These are phyloP conservation scores for Yarrowia porcina DNA, from an alignment of 805 yeast species.

Conservation along the genomic window DNA sequence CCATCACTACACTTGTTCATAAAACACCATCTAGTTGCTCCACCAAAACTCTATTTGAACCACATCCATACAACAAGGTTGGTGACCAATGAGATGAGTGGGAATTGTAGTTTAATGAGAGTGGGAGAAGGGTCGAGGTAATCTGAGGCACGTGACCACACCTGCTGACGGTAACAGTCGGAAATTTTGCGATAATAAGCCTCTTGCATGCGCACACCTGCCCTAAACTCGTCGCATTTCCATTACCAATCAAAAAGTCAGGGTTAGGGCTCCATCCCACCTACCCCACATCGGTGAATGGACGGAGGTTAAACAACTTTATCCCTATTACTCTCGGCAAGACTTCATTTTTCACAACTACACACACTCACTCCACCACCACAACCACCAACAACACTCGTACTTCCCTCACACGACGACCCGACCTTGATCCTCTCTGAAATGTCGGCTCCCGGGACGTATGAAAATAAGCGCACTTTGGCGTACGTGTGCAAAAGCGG, in stretches of 20 bases:
- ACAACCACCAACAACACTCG: not conserved
- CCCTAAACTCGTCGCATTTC: not conserved
- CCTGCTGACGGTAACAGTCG: too few relatives aligned
- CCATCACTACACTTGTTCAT: not conserved
- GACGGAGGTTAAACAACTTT: conserved; percentile 17
- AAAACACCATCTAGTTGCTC: not conserved
- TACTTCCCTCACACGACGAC: too few relatives aligned
- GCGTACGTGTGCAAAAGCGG: conserved; percentile 84
- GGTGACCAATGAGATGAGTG: conserved; percentile 1
- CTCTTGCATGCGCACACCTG: too few relatives aligned
- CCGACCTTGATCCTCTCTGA: not conserved
- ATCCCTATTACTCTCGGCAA: conserved; percentile 3
- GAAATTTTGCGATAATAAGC: too few relatives aligned
- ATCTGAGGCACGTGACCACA: not conserved
- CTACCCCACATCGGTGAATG: conserved; percentile 22
- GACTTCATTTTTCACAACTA: not conserved
- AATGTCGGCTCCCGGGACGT: conserved; percentile 13
- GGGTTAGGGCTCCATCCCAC: conserved; percentile 13
- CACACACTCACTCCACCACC: not conserved
- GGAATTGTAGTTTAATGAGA: not conserved
- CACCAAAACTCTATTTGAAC: not conserved
- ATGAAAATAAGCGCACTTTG: conserved; percentile 57
- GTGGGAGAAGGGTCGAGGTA: not conserved
- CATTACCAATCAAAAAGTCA: not conserved
- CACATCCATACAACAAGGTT: not conserved